Evolutionary conservation across 163 green algal genomes (phyloP), one percentile per base, ranked within the genome.

Genomic region (Prototheca stagnorum): DNA sequence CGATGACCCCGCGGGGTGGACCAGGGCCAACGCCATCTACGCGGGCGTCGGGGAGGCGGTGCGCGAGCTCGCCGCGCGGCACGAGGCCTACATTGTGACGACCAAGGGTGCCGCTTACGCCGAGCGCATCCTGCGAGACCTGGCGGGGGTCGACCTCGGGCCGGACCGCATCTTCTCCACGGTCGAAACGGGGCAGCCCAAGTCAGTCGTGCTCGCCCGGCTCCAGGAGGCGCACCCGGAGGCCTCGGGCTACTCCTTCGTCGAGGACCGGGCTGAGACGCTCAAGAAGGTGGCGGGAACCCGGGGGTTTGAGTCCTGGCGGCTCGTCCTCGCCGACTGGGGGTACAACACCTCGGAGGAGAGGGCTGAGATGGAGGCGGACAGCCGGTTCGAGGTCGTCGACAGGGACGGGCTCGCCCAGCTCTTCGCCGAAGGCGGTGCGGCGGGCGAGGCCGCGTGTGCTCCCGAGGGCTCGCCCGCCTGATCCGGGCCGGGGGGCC

Each of bases 21-120:
- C 97, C 35, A 74, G 66, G 17, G 70, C 82, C 34, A 99, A 99
- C 73, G 56, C 67, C 29, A 86, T 94, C 44, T 96, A 94, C 60
- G 54, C 67, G 9, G 80, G 78, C 3, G 65, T 93, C 20, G 63
- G 79, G 4, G 72, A 80, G 2, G 61, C 72, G 15, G 50, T 91
- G 41, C 29, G 48, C 24, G 14, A n/a, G 3, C 73, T 83, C 0
- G 65, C 91, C 54, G 20, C 54, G 16, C 14, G 51, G 9, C 44
- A 79, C 31, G 64, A 89, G 40, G 51, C 87, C 4, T 95, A 92
- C 67, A 93, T 95, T 43, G 83, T 96, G 12, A 94, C 85, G 23
- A 94, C 86, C 22, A 94, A 96, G 61, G 81, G 84, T 82, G 81
- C 76, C 0, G 71, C 82, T 8, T 96, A 93, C 69, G 92, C 84